phyloP scores from a whole-genome alignment of 1,284 basidiomycete genomes.

The Puccinia horiana region DNA sequence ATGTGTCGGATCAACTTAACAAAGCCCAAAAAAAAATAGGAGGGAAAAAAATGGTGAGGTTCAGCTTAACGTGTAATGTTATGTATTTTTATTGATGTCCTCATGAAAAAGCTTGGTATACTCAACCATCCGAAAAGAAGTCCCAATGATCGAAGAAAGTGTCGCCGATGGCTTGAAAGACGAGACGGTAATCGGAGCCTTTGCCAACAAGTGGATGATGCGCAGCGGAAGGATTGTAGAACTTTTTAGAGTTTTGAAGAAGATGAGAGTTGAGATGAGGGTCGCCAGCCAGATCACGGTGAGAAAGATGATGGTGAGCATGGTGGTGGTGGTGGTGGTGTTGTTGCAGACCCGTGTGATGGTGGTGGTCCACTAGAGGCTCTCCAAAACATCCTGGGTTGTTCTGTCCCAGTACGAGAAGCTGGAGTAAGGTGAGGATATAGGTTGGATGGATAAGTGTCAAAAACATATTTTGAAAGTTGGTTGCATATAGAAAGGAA shows the following conservation, averaged over 20 bases:
- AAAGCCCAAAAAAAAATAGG: background rate
- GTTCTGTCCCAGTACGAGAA: background rate
- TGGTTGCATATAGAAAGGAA: background rate
- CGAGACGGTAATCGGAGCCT: background rate
- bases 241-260: background rate
- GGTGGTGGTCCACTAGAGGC: background rate
- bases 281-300: background rate
- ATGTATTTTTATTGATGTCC: too few species aligned
- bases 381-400: background rate
- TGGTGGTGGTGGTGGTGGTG: background rate
- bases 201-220: background rate
- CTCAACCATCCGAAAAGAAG: conserved; percentile 37
- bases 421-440: background rate
- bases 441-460: background rate
- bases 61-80: background rate
- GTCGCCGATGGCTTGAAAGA: conserved; percentile 22
- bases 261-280: background rate
- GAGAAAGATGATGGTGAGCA: background rate
- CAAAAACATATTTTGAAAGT: background rate
- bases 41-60: background rate
- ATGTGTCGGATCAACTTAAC: conserved; percentile 71
- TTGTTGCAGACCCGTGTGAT: background rate
- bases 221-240: background rate
- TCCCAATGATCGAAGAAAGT: conserved; percentile 45
- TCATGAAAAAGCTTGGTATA: too few species aligned